These are phyloP conservation scores for Arabidopsis lyrata DNA, from an alignment of 441 rosid genomes.

Conservation along the genomic window DNA sequence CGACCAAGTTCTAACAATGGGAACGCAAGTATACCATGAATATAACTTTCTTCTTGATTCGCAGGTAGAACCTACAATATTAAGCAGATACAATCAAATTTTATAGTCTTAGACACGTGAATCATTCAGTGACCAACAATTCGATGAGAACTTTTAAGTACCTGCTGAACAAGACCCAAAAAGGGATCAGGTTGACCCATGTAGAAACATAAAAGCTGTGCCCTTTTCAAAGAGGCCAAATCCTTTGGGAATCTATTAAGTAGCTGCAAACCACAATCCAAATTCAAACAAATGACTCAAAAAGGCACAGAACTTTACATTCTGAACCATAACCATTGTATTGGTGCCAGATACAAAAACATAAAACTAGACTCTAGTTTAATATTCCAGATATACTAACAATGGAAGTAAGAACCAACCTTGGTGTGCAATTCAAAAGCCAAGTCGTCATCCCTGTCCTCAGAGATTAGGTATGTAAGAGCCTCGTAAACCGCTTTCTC, in stretches of 20 bases:
- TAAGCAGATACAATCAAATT: slow-evolving; percentile 1
- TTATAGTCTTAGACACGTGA: slow-evolving; percentile 14
- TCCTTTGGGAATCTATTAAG: slow-evolving; percentile 76
- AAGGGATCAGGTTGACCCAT: slow-evolving; percentile 74
- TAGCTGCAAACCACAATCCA: slow-evolving; percentile 58
- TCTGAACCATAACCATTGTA: not conserved
- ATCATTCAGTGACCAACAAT: slow-evolving; percentile 23
- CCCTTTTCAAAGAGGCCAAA: slow-evolving; percentile 77
- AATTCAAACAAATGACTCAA: not conserved
- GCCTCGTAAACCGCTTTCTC: slow-evolving; percentile 77
- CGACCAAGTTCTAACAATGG: too few species aligned
- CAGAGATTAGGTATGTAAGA: slow-evolving; percentile 59
- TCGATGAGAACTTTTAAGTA: slow-evolving; percentile 38
- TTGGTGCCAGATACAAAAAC: not conserved
- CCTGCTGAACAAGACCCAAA: slow-evolving; percentile 73
- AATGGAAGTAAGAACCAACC: slow-evolving; percentile 43
- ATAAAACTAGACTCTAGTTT: too few species aligned
- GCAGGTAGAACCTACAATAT: slow-evolving; percentile 64
- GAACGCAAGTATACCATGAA: slow-evolving; percentile 90
- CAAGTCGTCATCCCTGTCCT: slow-evolving; percentile 68
- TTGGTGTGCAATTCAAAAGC: slow-evolving; percentile 65
- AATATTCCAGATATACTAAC: too few species aligned
- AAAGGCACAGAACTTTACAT: not conserved
- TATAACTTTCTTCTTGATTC: slow-evolving; percentile 69
- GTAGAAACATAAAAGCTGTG: slow-evolving; percentile 75